Conservation (phyloP, 2,329 filamentous ascomycete genomes). For the Neofusicoccum parvum region DNA sequence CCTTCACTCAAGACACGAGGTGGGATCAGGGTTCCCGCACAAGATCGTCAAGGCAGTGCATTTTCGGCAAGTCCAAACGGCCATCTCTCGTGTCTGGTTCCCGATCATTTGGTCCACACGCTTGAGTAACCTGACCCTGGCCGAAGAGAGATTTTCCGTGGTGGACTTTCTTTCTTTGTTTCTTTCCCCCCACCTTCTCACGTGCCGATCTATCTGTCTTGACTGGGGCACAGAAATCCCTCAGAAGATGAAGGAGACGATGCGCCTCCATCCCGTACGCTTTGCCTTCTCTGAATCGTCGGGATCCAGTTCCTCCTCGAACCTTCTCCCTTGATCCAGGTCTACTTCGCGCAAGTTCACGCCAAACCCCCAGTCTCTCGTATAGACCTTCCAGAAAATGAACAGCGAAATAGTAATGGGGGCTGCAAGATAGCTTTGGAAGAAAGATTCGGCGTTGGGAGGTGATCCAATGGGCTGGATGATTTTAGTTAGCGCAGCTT, state of each 20-base stretch:
- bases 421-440: constrained; percentile 68
- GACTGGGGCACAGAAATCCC: too few relatives aligned
- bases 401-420: constrained; percentile 54
- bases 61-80: too few relatives aligned
- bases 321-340: constrained; percentile 36
- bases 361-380: constrained; percentile 26
- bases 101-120: too few relatives aligned
- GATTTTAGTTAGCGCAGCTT: constrained; percentile 43
- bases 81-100: too few relatives aligned
- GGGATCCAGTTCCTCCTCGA: constrained; percentile 27
- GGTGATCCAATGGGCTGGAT: constrained; percentile 43
- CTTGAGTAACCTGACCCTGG: too few relatives aligned
- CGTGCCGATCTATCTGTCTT: too few relatives aligned
- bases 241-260: background rate
- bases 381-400: constrained; percentile 25
- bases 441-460: constrained; percentile 64
- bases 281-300: background rate
- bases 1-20: too few relatives aligned
- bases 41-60: too few relatives aligned
- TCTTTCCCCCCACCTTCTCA: too few relatives aligned
- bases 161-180: too few relatives aligned
- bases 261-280: background rate
- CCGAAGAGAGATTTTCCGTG: too few relatives aligned
- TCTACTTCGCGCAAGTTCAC: constrained; percentile 28
- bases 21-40: too few relatives aligned